Evolutionary conservation across 768 basidiomycete species (phyloP).

Genomic region (Dacryopinax primogenitus): DNA sequence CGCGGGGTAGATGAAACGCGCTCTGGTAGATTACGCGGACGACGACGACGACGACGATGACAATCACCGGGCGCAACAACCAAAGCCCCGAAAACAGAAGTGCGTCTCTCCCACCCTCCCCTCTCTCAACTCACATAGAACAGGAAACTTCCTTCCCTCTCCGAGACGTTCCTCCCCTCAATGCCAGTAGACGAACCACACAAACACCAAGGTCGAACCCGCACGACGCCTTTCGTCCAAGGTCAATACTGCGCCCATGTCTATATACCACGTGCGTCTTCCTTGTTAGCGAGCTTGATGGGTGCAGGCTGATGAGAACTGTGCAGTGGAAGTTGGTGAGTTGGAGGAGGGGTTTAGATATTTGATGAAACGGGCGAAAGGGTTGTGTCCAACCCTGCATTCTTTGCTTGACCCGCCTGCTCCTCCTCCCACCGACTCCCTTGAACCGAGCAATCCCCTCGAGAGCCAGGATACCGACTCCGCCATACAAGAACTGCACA

Average conservation of each 20-base stretch:
- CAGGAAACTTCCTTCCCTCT: background rate
- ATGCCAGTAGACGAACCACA: slow-evolving; percentile 58
- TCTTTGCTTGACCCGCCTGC: slow-evolving; percentile 23
- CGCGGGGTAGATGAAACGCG: background rate
- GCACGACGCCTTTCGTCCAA: slow-evolving; percentile 65
- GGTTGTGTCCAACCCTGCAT: slow-evolving; percentile 37
- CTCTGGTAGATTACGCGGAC: background rate
- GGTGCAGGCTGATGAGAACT: slow-evolving; percentile 23
- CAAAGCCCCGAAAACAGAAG: background rate
- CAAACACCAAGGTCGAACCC: slow-evolving; percentile 69
- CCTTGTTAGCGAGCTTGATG: background rate
- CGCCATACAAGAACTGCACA: slow-evolving; percentile 45
- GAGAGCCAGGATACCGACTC: slow-evolving; percentile 14
- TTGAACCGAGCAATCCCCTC: slow-evolving; percentile 11
- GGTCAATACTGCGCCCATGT: slow-evolving; percentile 77
- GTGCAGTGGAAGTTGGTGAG: slow-evolving; percentile 26
- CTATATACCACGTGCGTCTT: slow-evolving; percentile 45
- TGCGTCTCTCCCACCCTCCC: background rate
- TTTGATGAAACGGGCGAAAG: slow-evolving; percentile 35
- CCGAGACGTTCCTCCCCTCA: background rate
- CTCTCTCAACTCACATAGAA: background rate
- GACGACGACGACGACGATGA: background rate
- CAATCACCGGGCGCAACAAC: background rate
- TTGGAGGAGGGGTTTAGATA: slow-evolving; percentile 38
- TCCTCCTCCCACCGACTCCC: slow-evolving; percentile 18